Conservation (phyloP, 352 stramenopile genomes). For the Saprolegnia parasitica region DNA sequence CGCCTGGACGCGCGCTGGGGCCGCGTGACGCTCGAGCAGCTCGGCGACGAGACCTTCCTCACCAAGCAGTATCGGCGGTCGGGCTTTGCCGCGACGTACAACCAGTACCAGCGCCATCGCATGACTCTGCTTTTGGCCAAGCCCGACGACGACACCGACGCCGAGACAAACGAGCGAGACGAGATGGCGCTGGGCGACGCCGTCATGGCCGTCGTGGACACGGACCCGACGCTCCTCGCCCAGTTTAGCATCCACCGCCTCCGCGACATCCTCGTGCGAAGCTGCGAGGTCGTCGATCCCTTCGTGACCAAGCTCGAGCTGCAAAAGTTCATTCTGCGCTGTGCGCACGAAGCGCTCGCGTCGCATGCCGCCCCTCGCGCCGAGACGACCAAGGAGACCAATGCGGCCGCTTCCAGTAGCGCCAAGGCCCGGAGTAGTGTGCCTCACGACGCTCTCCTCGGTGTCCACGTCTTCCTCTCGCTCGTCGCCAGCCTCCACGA, state of each 20-base stretch:
- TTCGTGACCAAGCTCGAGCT: conserved; percentile 22
- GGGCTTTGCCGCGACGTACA: conserved; percentile 6
- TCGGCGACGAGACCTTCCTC: conserved; percentile 64
- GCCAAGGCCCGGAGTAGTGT: conserved; percentile 26
- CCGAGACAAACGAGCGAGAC: conserved; percentile 1
- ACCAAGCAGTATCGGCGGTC: conserved; percentile 53
- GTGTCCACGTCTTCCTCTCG: conserved; percentile 40
- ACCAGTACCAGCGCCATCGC: not conserved
- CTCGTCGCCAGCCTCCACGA: conserved; percentile 40
- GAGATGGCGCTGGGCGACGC: conserved; percentile 7
- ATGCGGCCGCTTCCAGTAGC: conserved; percentile 28
- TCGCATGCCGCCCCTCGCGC: not conserved
- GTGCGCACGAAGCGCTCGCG: conserved; percentile 47
- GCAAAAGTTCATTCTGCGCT: conserved; percentile 34
- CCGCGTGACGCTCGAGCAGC: conserved; percentile 54
- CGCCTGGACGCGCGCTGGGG: conserved; percentile 62
- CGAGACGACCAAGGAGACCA: too few relatives aligned
- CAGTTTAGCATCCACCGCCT: conserved; percentile 12
- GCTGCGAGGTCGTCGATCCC: conserved; percentile 20
- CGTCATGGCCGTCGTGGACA: conserved; percentile 19
- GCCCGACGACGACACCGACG: conserved; percentile 16
- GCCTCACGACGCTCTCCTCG: conserved; percentile 39
- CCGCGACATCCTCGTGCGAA: conserved; percentile 1
- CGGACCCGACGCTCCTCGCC: not conserved
- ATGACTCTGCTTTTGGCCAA: not conserved